These are phyloP conservation scores for Coemansia sp. DNA, from an alignment of 192 early-diverging fungal species.

Conservation along the genomic window DNA sequence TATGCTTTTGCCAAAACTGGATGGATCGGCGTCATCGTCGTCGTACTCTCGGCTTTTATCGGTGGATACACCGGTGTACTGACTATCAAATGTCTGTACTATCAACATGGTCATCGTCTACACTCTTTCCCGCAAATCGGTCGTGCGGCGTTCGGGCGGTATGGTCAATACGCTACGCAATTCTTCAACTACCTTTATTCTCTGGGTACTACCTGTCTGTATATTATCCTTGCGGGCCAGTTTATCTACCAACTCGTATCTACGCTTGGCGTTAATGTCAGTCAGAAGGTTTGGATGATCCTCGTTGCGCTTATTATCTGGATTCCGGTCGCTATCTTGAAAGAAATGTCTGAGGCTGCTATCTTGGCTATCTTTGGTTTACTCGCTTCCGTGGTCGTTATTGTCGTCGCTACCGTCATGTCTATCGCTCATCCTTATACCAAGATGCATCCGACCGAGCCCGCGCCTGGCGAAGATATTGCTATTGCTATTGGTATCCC, in stretches of 20 bases:
- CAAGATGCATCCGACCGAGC: conserved; percentile 28
- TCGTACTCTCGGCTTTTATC: conserved; percentile 69
- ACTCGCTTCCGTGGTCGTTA: conserved; percentile 65
- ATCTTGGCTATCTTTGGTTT: conserved; percentile 67
- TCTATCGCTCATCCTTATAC: conserved; percentile 45
- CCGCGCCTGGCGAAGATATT: conserved; percentile 21
- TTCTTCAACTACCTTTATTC: conserved; percentile 63
- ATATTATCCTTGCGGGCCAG: conserved; percentile 68
- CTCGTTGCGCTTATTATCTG: conserved; percentile 60
- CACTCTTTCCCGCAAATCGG: conserved; percentile 67
- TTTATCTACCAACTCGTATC: conserved; percentile 61
- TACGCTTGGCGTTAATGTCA: conserved; percentile 42
- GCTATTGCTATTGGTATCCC: conserved; percentile 56
- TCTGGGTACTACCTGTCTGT: conserved; percentile 67
- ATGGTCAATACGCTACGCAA: conserved; percentile 60
- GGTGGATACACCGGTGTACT: conserved; percentile 71
- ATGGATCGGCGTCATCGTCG: conserved; percentile 72
- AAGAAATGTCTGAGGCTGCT: conserved; percentile 77
- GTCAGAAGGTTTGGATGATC: conserved; percentile 58
- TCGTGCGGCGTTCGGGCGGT: conserved; percentile 62
- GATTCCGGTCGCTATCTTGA: conserved; percentile 67
- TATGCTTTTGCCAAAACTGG: conserved; percentile 74
- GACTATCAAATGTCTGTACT: conserved; percentile 74
- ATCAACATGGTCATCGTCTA: conserved; percentile 46
- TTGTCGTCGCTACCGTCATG: conserved; percentile 61